Conservation (phyloP, 176 grass and related monocot genomes). For the Bromus sterilis region DNA sequence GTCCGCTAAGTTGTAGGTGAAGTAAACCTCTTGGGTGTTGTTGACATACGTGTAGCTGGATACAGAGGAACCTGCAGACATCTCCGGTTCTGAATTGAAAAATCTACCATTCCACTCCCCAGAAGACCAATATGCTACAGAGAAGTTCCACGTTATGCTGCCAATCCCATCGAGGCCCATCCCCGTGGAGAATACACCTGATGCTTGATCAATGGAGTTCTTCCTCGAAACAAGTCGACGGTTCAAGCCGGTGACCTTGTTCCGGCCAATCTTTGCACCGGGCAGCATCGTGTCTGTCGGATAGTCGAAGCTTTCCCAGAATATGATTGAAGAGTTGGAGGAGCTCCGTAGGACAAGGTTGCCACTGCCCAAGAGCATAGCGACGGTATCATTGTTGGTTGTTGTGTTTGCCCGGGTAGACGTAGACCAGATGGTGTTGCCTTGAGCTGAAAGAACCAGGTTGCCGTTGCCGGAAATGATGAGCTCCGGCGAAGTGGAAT, state of each 20-base stretch:
- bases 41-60: no score
- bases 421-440: neutral
- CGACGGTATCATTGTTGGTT: no score
- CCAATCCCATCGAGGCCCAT: no score
- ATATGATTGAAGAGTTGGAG: neutral
- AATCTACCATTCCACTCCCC: no score
- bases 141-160: no score
- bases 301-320: no score
- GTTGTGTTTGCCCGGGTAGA: neutral
- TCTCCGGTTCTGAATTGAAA: no score
- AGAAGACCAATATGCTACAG: no score
- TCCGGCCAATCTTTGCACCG: neutral
- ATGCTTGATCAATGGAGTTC: neutral
- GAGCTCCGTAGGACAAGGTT: neutral
- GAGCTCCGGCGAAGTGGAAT: neutral
- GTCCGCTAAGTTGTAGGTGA: no score
- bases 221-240: neutral
- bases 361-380: neutral
- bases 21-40: no score
- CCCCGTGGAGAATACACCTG: no score
- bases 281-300: neutral
- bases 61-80: no score
- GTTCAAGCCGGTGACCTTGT: neutral
- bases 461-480: neutral
- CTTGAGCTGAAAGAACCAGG: neutral